Evolutionary conservation across 257 asterid species (phyloP).

Genomic region (Salvia miltiorrhiza): DNA sequence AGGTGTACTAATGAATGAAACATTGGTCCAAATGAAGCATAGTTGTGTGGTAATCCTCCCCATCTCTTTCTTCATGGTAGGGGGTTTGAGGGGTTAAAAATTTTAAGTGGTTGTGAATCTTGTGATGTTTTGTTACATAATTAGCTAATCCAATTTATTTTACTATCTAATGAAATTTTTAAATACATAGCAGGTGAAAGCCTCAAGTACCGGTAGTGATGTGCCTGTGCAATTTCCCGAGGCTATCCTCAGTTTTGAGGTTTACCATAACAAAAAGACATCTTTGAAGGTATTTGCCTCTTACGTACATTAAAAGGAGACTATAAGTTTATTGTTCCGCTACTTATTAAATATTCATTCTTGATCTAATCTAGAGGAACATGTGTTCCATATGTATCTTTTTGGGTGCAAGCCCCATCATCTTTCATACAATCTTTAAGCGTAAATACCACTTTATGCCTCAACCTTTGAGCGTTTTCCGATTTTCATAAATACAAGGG

Average conservation of each 20-base stretch:
- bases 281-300: conserved; percentile 51
- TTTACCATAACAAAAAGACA: conserved; percentile 62
- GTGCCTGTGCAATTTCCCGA: conserved; percentile 69
- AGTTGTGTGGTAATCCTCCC: background rate
- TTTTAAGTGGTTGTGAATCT: background rate
- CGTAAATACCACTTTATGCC: background rate
- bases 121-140: background rate
- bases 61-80: background rate
- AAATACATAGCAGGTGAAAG: conserved; percentile 48
- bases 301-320: conserved; percentile 6
- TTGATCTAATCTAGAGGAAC: background rate
- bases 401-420: background rate
- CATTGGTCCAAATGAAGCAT: background rate
- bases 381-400: background rate
- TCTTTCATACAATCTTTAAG: background rate
- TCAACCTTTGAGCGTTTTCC: background rate
- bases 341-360: background rate
- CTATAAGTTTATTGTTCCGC: background rate
- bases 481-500: background rate
- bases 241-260: conserved; percentile 64
- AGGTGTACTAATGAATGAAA: background rate
- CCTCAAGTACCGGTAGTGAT: conserved; percentile 38
- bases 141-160: conserved; percentile 1
- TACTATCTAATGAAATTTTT: conserved; percentile 10
- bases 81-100: background rate